These are phyloP conservation scores for Penicillium sp. DNA, from an alignment of 2,329 filamentous ascomycete species.

Conservation along the genomic window DNA sequence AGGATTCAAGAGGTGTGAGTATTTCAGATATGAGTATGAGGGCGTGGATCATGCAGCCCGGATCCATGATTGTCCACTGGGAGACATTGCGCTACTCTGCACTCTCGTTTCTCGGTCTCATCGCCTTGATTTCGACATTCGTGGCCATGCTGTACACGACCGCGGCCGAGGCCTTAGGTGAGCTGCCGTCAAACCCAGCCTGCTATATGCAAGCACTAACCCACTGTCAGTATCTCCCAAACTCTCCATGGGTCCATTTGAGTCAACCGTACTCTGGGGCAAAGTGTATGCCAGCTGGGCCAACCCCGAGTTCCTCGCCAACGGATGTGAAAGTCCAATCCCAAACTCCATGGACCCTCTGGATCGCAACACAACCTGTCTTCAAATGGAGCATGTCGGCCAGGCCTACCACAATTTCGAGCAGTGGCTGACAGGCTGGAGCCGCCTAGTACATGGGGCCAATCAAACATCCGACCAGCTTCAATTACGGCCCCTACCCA, in stretches of 20 bases:
- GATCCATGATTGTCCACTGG: conserved; percentile 66
- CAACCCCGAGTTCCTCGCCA: conserved; percentile 55
- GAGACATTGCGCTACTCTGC: conserved; percentile 61
- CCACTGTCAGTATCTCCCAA: conserved; percentile 58
- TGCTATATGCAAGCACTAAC: background rate
- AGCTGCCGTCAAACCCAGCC: conserved; percentile 2
- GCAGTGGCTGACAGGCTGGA: conserved; percentile 57
- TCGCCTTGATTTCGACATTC: conserved; percentile 62
- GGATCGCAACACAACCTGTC: conserved; percentile 53
- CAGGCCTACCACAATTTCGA: conserved; percentile 65
- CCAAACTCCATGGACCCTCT: conserved; percentile 37
- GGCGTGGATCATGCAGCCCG: conserved; percentile 68
- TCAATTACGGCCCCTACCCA: conserved; percentile 53
- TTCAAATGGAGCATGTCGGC: conserved; percentile 65
- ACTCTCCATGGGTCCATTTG: conserved; percentile 56
- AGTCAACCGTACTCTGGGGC: conserved; percentile 50
- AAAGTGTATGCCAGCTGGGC: conserved; percentile 59
- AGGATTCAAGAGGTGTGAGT: conserved; percentile 60
- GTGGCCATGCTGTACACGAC: conserved; percentile 70
- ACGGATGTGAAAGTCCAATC: conserved; percentile 61
- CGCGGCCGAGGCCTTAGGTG: conserved; percentile 64
- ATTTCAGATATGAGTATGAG: conserved; percentile 75
- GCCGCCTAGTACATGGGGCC: conserved; percentile 42
- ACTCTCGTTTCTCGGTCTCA: conserved; percentile 57
- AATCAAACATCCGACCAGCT: conserved; percentile 44